Conservation (phyloP, 2,329 filamentous ascomycete species). For the Fusarium sp. region DNA sequence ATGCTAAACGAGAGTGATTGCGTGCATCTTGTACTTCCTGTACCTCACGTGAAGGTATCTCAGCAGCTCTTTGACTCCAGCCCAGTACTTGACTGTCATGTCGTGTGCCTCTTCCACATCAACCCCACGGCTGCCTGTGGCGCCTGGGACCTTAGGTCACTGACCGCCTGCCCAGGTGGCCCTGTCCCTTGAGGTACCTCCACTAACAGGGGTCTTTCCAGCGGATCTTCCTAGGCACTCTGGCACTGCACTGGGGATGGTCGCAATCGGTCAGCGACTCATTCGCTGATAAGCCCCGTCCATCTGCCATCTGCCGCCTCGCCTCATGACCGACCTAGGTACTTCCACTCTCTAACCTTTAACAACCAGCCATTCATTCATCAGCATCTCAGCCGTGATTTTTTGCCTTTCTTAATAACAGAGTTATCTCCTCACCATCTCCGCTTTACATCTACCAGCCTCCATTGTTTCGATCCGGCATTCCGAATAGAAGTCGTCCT, state of each 20-base stretch:
- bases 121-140: conserved; percentile 37
- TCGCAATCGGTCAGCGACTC: conserved; percentile 46
- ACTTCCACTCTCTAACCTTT: conserved; percentile 26
- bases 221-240: conserved; percentile 39
- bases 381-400: conserved; percentile 37
- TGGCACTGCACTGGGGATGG: conserved; percentile 24
- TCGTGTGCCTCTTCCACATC: conserved; percentile 38
- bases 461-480: conserved; percentile 12
- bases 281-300: conserved; percentile 47
- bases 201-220: conserved; percentile 35
- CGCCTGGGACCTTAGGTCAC: conserved; percentile 30
- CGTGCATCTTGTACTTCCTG: conserved; percentile 9
- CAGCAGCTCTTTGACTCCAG: not conserved
- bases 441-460: conserved; percentile 7
- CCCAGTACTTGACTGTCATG: conserved; percentile 21
- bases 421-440: conserved; percentile 15
- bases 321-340: conserved; percentile 48
- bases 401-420: conserved; percentile 30
- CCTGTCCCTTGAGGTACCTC: conserved; percentile 29
- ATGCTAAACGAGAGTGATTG: conserved; percentile 16
- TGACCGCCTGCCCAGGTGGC: conserved; percentile 41
- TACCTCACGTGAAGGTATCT: conserved; percentile 42
- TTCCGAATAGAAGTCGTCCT: conserved; percentile 15
- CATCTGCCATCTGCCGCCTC: conserved; percentile 42
- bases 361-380: conserved; percentile 30